These are phyloP conservation scores for Chrysosporium queenslandicum DNA, from an alignment of 2,329 filamentous ascomycete genomes.

Conservation along the genomic window DNA sequence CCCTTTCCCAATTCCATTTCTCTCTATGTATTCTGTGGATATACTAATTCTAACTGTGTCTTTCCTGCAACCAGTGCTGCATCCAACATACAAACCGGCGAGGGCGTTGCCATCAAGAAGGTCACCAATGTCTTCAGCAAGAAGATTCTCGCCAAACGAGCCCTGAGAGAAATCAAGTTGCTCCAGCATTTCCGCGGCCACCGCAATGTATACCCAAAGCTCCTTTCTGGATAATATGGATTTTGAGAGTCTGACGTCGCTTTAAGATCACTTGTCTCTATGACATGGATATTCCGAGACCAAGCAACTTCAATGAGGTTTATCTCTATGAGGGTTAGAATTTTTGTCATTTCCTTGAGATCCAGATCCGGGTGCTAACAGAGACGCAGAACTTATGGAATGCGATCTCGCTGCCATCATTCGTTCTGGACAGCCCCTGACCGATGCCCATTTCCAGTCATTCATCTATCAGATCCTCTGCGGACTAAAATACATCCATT, in stretches of 20 bases:
- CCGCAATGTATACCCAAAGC: conserved; percentile 56
- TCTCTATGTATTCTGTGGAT: neutral
- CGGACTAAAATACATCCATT: conserved; percentile 98
- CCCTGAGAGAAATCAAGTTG: conserved; percentile 94
- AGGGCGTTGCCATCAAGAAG: conserved; percentile 98
- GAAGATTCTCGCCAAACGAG: conserved; percentile 97
- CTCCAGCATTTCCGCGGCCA: conserved; percentile 93
- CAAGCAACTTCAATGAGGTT: conserved; percentile 97
- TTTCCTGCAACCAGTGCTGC: conserved; percentile 55
- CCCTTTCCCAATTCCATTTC: neutral
- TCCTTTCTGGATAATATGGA: too few relatives aligned
- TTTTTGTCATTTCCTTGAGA: neutral
- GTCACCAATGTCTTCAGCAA: conserved; percentile 99
- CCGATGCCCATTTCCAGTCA: conserved; percentile 97
- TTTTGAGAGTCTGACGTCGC: conserved; percentile 29
- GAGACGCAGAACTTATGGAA: conserved; percentile 79
- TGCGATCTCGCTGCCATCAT: conserved; percentile 98
- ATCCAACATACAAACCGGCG: conserved; percentile 77
- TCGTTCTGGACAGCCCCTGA: conserved; percentile 89
- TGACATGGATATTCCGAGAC: conserved; percentile 97
- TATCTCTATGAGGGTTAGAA: conserved; percentile 89
- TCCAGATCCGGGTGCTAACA: conserved; percentile 16
- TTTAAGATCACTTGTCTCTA: conserved; percentile 91
- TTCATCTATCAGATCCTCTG: conserved; percentile 99
- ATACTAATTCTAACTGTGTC: neutral